phyloP scores from a whole-genome alignment of 305 asterid species.

The Andrographis paniculata region DNA sequence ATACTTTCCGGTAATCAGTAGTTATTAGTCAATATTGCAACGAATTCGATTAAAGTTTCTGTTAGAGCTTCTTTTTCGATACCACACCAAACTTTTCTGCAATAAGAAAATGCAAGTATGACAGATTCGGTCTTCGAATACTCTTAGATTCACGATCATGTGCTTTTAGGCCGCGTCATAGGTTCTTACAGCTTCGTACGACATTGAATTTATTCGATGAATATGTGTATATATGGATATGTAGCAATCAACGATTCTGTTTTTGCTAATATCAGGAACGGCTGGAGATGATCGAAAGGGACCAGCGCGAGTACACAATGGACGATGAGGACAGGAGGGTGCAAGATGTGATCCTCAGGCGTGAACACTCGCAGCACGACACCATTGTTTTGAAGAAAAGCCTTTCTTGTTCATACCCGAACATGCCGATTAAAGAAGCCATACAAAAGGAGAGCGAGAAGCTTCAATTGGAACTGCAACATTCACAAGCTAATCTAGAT shows the following conservation, averaged over 20 bases:
- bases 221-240: neutral
- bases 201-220: neutral
- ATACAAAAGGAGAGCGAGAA: slow-evolving; percentile 64
- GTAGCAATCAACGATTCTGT: slow-evolving; percentile 8
- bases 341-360: slow-evolving; percentile 28
- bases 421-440: slow-evolving; percentile 61
- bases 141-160: too few relatives aligned
- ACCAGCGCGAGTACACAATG: slow-evolving; percentile 54
- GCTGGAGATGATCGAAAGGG: slow-evolving; percentile 52
- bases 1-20: too few relatives aligned
- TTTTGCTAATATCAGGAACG: slow-evolving; percentile 42
- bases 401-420: slow-evolving; percentile 50
- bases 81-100: too few relatives aligned
- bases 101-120: too few relatives aligned
- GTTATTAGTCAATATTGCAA: too few relatives aligned
- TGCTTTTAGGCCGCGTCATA: too few relatives aligned
- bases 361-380: slow-evolving; percentile 36
- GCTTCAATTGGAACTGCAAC: slow-evolving; percentile 78
- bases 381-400: slow-evolving; percentile 48
- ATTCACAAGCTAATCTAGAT: slow-evolving; percentile 70
- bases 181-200: too few relatives aligned
- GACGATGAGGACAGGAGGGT: slow-evolving; percentile 50
- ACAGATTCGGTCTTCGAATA: too few relatives aligned
- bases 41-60: too few relatives aligned
- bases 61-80: too few relatives aligned